Conservation (phyloP, 139 green algal genomes). For the Ettlia oleoabundans region DNA sequence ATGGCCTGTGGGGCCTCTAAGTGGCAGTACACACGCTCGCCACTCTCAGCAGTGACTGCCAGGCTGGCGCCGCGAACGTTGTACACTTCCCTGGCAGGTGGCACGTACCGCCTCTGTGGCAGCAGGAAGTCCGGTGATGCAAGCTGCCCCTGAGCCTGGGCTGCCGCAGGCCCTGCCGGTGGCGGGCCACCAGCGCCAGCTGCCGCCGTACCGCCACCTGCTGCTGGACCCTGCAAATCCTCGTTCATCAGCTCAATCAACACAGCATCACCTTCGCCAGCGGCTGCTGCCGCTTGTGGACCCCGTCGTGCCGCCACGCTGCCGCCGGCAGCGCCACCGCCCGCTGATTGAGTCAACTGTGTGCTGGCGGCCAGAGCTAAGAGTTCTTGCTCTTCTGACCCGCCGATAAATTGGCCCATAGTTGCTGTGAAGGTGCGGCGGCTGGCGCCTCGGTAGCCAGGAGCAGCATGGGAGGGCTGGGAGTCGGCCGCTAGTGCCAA, state of each 20-base stretch:
- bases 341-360: no score
- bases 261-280: no score
- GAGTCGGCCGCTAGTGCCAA: conserved; percentile 30
- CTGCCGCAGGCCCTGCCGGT: neutral
- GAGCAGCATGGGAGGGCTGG: neutral
- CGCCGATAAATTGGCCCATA: neutral
- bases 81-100: conserved; percentile 7
- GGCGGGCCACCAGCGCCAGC: neutral
- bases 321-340: neutral
- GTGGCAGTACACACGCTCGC: conserved; percentile 56
- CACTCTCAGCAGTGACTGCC: conserved; percentile 31
- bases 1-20: neutral
- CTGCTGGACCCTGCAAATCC: neutral
- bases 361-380: neutral
- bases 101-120: neutral
- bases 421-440: neutral
- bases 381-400: conserved; percentile 21
- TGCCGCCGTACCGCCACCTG: no score
- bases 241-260: no score
- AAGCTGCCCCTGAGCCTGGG: neutral
- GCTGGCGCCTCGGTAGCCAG: neutral
- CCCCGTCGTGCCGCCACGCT: no score
- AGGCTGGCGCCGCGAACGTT: conserved; percentile 19
- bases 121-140: neutral
- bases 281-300: no score